Base-by-base conservation (phyloP, 495 filamentous ascomycete species). In the Xylaria palmicola region DNA sequence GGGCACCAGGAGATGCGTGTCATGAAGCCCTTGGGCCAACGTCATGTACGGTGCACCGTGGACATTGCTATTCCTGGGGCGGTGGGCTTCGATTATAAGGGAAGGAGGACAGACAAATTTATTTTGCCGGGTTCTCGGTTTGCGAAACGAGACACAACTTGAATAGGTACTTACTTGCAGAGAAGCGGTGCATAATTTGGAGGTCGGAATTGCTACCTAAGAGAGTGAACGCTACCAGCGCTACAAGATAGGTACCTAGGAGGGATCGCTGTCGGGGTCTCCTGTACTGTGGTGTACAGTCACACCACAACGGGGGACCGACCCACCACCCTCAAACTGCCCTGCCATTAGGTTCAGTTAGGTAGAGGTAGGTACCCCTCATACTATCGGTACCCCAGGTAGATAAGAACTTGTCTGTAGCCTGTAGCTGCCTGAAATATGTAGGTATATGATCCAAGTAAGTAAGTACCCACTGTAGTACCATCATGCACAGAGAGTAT, bases 11-110 rank as follows among this genome's bases (percentile, higher is more conserved):
- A 22, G 27, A 30, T 44, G 36, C 57, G 57, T 60, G 47, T 52
- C 57, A 60, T 52, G 57, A 52, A 60, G 56, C 56, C 22, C 26
- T 52, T 43, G 47, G 56, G 4, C 22, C 47, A 36, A 26, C 15
- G 47, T 44, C 47, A 45, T 52, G 27, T 26, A 27, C 20, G 12
- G 24, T 40, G 37, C 39, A 44, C 44, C 17, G 26, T 52, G 26
- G 32, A 9, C 30, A 19, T 22, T 58, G 4, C 13, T 12, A 30
- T 6, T 6, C 7, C 26, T 2, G 39, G n/a, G 39, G 53, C 53
- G 27, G 37, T 44, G 22, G 26, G 32, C 36, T 55, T 41, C 6
- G 24, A 29, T 55, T 29, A 13, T 6, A 37, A 52, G 26, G 24
- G 29, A 15, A 22, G 8, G 19, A 3, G 37, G 30, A 13, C 6